A percentile compares a stretch with the other conserved stretches of the same genome.
Conservation (phyloP, 495 filamentous ascomycete species). For the Podospora australis region DNA sequence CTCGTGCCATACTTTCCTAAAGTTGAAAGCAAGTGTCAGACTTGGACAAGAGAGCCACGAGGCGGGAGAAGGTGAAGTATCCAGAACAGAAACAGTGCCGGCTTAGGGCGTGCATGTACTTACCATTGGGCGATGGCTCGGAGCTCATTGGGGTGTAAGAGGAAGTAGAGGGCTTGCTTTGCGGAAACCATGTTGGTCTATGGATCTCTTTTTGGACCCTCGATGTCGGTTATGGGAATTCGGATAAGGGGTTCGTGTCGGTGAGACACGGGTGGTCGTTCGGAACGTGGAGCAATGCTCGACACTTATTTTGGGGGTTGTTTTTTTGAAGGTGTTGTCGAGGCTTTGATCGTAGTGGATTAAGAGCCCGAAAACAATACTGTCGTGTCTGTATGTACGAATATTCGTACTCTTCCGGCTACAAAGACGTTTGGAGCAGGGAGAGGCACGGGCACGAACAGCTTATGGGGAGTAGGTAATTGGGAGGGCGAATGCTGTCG, state of each 20-base stretch:
- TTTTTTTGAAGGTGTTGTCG: background rate
- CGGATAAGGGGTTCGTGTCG: constrained; percentile 2
- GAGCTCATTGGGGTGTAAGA: constrained; percentile 70
- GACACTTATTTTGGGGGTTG: background rate
- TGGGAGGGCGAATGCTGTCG: constrained; percentile 10
- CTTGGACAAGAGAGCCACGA: background rate
- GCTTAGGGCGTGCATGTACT: constrained; percentile 9
- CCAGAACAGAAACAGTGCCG: too few species aligned
- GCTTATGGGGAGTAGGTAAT: background rate
- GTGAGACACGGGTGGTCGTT: constrained; percentile 8
- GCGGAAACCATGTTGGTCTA: constrained; percentile 36
- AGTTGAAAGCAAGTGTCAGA: background rate
- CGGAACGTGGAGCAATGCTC: background rate
- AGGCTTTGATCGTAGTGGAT: background rate
- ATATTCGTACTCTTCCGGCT: too few species aligned
- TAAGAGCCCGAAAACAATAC: background rate
- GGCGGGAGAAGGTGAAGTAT: too few species aligned
- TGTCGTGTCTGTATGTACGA: background rate
- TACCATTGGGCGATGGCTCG: constrained; percentile 92
- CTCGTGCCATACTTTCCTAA: constrained; percentile 94
- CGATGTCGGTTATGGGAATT: background rate
- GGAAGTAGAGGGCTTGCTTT: constrained; percentile 62
- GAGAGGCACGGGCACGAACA: background rate
- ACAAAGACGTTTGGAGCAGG: background rate
- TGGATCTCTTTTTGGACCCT: background rate